Base-by-base conservation (phyloP, 306 rosid species). In the Oemleria cerasiformis region DNA sequence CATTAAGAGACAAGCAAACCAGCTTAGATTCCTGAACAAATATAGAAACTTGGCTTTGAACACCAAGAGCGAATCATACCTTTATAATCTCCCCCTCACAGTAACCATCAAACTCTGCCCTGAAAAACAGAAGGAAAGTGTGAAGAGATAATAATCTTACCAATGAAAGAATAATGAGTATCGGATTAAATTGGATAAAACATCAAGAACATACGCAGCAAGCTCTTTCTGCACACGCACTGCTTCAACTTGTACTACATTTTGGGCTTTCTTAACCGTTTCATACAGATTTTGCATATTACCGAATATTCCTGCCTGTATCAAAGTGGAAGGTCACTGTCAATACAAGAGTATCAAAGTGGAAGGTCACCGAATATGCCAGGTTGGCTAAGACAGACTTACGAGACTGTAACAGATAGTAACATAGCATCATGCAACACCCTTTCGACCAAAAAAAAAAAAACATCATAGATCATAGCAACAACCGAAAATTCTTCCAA, bases 181-280 rank as follows among this genome's bases (percentile, higher is more conserved):
- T 41, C 49, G n/a, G 43, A 19, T 19, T 5, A 36, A 48, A 51
- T 47, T 20, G 42, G 50, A 48, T 9, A 25, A n/a, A 70, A 13
- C n/a, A 49, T 50, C n/a, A 58, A 66, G 45, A 45, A 79, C 89
- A 75, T 87, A 93, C 88, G 23, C 88, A 50, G 92, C 91, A 73
- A 90, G 91, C 80, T 90, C 93, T 81, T 92, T 90, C 82, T 90
- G 93, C 71, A 90, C 96, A n/a, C 88, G 81, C 75, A 78, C 87
- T 43, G 97, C 89, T 72, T 93, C 98, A 67, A 88, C 86, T 86
- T 88, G 97, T 83, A 93, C 91, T 77, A 90, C 95, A 84, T 77
- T 86, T 53, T 90, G 96, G 5, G 96, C 98, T 71, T 90, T 86
- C 91, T 88, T 86, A 77, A 90, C 96, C 21, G 88, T 88, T 55